Evolutionary conservation across 2,329 filamentous ascomycete species (phyloP).

Genomic region (Madurella fahalii): DNA sequence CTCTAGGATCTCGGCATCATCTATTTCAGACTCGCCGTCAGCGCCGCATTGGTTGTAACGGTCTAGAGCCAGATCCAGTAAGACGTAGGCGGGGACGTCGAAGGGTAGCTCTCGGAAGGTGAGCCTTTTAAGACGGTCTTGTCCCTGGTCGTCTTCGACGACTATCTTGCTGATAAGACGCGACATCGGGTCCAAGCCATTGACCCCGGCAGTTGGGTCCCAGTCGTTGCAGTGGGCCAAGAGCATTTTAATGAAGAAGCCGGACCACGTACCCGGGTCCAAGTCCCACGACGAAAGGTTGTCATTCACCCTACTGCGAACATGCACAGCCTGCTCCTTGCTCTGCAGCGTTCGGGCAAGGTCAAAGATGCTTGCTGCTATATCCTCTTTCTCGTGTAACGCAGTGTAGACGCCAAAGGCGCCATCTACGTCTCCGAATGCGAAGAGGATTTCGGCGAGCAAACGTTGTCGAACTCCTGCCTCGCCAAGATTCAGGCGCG

Average conservation of each 20-base stretch:
- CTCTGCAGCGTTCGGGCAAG: constrained; percentile 8
- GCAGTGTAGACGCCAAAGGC: constrained; percentile 6
- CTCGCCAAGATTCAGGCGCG: neutral
- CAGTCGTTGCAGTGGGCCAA: constrained; percentile 9
- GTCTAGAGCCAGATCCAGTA: constrained; percentile 11
- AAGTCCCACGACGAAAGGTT: neutral
- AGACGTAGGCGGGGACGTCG: constrained; percentile 10
- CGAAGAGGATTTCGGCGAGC: constrained; percentile 12
- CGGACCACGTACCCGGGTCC: neutral
- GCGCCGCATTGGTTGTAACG: constrained; percentile 14
- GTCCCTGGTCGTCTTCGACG: neutral
- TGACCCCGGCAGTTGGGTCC: neutral
- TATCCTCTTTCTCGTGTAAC: neutral
- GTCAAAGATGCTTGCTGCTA: neutral
- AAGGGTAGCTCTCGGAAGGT: neutral
- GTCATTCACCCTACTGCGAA: neutral
- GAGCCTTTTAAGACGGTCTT: constrained; percentile 2
- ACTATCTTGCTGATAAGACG: neutral
- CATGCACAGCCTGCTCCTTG: neutral
- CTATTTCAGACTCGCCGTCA: neutral
- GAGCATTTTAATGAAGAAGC: constrained; percentile 2
- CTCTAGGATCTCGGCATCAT: neutral
- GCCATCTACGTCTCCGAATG: constrained; percentile 8
- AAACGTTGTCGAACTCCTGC: neutral
- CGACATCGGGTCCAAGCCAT: constrained; percentile 7